phyloP scores from a whole-genome alignment of 1,139 yeast genomes.

The Suhomyces guaymorum region DNA sequence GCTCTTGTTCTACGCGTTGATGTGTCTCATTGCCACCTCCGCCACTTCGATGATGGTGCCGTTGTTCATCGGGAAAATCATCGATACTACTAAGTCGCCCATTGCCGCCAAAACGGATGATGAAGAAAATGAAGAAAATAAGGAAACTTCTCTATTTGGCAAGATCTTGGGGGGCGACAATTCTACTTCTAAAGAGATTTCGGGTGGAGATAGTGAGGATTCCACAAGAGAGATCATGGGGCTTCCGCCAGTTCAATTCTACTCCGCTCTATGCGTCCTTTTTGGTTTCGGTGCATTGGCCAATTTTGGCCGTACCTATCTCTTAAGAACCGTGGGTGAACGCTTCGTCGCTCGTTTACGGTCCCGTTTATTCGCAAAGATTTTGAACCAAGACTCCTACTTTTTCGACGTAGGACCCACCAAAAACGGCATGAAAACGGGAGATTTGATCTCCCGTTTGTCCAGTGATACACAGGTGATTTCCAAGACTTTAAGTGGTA shows the following conservation, averaged over 20 bases:
- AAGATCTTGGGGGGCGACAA: no score
- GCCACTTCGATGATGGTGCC: slow-evolving; percentile 68
- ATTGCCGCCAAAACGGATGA: no score
- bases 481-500: slow-evolving; percentile 82
- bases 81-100: slow-evolving; percentile 32
- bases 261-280: slow-evolving; percentile 42
- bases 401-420: slow-evolving; percentile 80
- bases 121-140: slow-evolving; percentile 1
- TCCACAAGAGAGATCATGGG: slow-evolving; percentile 30
- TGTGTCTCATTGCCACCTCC: slow-evolving; percentile 58
- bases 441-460: slow-evolving; percentile 85
- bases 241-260: slow-evolving; percentile 35
- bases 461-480: slow-evolving; percentile 91
- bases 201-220: not conserved
- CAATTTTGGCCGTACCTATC: slow-evolving; percentile 75
- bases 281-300: slow-evolving; percentile 72
- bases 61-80: slow-evolving; percentile 73
- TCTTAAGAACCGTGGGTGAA: slow-evolving; percentile 80
- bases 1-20: slow-evolving; percentile 50
- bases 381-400: slow-evolving; percentile 84
- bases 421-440: slow-evolving; percentile 64
- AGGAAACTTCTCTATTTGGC: no score
- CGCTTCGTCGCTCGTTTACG: slow-evolving; percentile 81
- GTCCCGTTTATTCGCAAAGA: slow-evolving; percentile 70
- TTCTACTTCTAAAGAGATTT: no score